Evolutionary conservation across 345 rosid genomes (phyloP), one percentile per base, ranked within the genome.

Genomic region (Brassica cretica): DNA sequence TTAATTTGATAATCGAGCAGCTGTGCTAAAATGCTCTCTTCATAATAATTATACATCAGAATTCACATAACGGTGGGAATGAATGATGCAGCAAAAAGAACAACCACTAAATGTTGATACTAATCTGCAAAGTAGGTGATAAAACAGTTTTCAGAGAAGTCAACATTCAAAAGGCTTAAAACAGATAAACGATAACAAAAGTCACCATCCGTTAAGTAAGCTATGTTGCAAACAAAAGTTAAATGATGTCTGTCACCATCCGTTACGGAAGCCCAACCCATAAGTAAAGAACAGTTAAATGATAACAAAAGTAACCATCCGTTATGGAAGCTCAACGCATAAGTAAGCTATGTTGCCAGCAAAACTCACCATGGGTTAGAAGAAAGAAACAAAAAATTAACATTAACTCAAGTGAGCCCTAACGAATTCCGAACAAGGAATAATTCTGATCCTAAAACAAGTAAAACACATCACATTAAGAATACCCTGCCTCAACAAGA

Each of bases 81-180:
- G 32, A 41, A 58, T 27, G 60, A 67, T 39, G 60, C 67, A 67
- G 32, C 27, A 75, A 39, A 66, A 75, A 66, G 29, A 74, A 75
- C 58, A 67, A 27, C 27, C 24, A 59, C 41, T 27, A 58, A 75
- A 44, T 16, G 59, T 53, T 53, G 59, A 53, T 14, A 21, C 59
- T 53, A 53, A 53, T 53, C 21, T 53, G 59, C 59, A 16, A 15
- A 53, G 59, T 53, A 53, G 19, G 21, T 53, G 24, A 53, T 15
- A 6, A 53, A 53, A 66, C 59, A 53, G 59, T 15, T 53, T 51
- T 6, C 24, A 53, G 59, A 53, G 59, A 53, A 60, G 2, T 53
- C 59, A 53, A 53, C 59, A 53, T 53, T 16, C 24, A 53, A 16
- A 53, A 6, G 19, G 59, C 59, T 53, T 16, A 15, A 16, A 16